Base-by-base conservation (phyloP, 2,329 filamentous ascomycete genomes). In the Penicillium sp. region DNA sequence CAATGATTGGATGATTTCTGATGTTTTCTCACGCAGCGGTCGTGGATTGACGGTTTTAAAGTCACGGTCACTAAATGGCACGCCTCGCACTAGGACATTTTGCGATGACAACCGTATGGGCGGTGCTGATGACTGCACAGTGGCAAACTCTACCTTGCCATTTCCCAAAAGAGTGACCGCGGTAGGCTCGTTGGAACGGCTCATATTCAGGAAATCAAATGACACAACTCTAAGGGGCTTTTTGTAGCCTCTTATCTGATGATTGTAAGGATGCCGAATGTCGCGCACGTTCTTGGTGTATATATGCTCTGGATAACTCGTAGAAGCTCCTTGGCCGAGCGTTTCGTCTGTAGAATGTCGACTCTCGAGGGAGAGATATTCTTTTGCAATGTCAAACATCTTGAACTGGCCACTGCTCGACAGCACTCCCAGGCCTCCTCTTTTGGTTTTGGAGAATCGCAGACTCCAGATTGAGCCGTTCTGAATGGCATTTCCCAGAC, bases 331-430 rank as follows among this genome's bases (percentile, higher is more conserved):
- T 33, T 71, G 69, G 1, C 74, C 74, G 16, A 74, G 66, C 1
- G 72, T 70, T 52, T 73, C 68, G 50, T 77, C 73, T 50, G 75
- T 65, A 1, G 72, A 72, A 16, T 66, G 62, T 28, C 68, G 68
- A 57, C 71, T 66, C 51, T 74, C 73, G 47, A 76, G 74, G 5
- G 67, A 63, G 24, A 74, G 48, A 48, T 73, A 77, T 59, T 83
- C 80, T 61, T 81, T 80, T 21, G 77, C 78, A 24, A 83, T 72
- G 50, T 84, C 80, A 59, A 81, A 78, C 6, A 80, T 71, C 61
- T 81, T 84, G 63, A 86, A 74, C 59, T 85, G 80, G 12, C 84
- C 84, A 2, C 75, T 80, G 63, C 78, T 86, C 0, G 83, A 81
- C 43, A 85, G 75, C 12, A 84, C 78, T 8, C 81, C 83, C 40